Base-by-base conservation (phyloP, 164 flowering plant genomes). In the Annona squamosa region DNA sequence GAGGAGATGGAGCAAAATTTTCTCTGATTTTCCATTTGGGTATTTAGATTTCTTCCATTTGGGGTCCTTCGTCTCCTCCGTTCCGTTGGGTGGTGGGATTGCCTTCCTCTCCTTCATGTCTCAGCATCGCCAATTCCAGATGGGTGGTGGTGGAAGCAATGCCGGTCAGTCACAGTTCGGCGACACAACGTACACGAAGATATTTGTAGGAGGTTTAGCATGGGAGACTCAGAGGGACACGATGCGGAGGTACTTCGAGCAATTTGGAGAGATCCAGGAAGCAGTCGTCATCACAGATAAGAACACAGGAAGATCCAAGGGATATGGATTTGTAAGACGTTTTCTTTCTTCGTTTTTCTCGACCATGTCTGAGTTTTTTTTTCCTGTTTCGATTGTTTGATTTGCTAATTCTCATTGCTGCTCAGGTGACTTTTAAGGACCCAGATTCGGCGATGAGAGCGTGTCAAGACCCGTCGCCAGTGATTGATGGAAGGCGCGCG, bases 201-300 rank as follows among this genome's bases (percentile, higher is more conserved):
- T 88, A 69, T 88, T 88, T 72, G 94, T 88, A 9, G 91, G 90
- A 37, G 94, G 90, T 5, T 80, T 88, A 82, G 90, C 89, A 71
- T 87, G 90, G 94, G 91, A 86, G 83, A 89, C 90, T 12, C 85
- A 85, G 63, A 84, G 86, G 74, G 91, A 88, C 16, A 84, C 90
- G 9, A 85, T 88, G 91, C 77, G 81, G 67, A 78, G 85, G 67
- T 88, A 88, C 76, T 88, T 88, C 74, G 90, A 87, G 76, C 91
- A 88, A 80, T 88, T 88, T 81, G 91, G 91, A 42, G 90, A 88
- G 77, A 88, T 88, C 74, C 76, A 75, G 63, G 91, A 88, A 74
- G 90, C 91, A 47, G 91, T 87, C 46, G 89, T 88, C 19, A 87
- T 88, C 77, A 85, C 87, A 3, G 91, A 87, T 45, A 88, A 84